Evolutionary conservation across 1,284 basidiomycete species (phyloP).

Genomic region (Puccinia polysora): DNA sequence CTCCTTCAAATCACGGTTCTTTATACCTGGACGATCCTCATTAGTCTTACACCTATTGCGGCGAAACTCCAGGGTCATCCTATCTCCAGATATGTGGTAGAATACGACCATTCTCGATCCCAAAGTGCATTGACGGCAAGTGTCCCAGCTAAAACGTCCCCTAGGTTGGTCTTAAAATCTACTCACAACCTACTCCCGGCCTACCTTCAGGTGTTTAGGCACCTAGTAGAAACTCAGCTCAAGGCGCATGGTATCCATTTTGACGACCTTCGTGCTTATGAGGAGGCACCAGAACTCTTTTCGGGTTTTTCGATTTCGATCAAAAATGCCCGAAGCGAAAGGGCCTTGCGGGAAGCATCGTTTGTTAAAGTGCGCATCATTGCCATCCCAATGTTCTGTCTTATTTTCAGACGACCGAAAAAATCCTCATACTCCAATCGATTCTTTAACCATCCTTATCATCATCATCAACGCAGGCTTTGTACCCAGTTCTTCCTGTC

Average conservation of each 20-base stretch:
- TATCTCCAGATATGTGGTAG: constrained; percentile 17
- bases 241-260: not conserved
- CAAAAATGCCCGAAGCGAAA: not conserved
- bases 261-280: constrained; percentile 6
- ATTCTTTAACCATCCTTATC: not conserved
- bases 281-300: constrained; percentile 8
- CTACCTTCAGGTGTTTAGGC: not conserved
- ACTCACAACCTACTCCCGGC: not conserved
- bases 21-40: not conserved
- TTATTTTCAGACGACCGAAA: not conserved
- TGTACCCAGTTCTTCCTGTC: constrained; percentile 32
- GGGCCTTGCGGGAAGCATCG: not conserved
- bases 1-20: no score
- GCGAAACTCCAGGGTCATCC: not conserved
- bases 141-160: constrained; percentile 5
- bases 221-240: constrained; percentile 4
- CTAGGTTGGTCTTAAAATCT: not conserved
- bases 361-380: constrained; percentile 20
- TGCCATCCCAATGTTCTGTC: not conserved
- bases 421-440: not conserved
- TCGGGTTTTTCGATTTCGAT: constrained; percentile 17
- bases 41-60: not conserved
- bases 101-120: no score
- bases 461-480: constrained; percentile 10
- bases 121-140: not conserved